These are phyloP conservation scores for Paracoccidioides lutzii DNA, from an alignment of 2,329 filamentous ascomycete species.

Conservation along the genomic window DNA sequence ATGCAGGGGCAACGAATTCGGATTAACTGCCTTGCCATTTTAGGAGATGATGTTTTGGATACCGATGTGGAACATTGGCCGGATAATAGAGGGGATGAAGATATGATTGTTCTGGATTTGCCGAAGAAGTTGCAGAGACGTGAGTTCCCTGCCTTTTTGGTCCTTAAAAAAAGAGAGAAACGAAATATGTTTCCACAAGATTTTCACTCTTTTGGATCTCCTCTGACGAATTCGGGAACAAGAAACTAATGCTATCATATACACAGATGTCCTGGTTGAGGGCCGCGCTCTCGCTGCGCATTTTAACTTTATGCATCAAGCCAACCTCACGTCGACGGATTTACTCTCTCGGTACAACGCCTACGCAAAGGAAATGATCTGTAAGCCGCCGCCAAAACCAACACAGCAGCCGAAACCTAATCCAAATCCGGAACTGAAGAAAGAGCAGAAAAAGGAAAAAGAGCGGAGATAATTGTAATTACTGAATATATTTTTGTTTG, in stretches of 20 bases:
- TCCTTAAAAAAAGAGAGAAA: neutral
- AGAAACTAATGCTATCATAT: neutral
- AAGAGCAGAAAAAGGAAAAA: too few species aligned
- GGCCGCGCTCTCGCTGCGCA: neutral
- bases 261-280: neutral
- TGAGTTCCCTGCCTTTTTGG: neutral
- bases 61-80: slow-evolving; percentile 21
- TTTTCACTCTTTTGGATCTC: slow-evolving; percentile 18
- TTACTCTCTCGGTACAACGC: slow-evolving; percentile 41
- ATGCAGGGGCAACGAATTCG: slow-evolving; percentile 37
- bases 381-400: slow-evolving; percentile 12
- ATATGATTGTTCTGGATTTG: slow-evolving; percentile 1
- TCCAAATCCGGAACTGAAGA: too few species aligned
- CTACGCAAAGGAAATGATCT: slow-evolving; percentile 43
- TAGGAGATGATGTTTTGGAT: slow-evolving; percentile 39
- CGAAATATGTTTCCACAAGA: slow-evolving; percentile 35
- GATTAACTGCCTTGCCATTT: slow-evolving; percentile 42
- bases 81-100: neutral
- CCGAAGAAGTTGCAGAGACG: neutral
- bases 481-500: too few species aligned
- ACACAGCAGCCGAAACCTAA: neutral
- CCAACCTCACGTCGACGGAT: slow-evolving; percentile 29
- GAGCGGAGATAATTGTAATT: too few species aligned
- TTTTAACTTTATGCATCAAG: neutral
- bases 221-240: neutral